Conservation (phyloP, 805 yeast species). For the Candida fluviatilis region DNA sequence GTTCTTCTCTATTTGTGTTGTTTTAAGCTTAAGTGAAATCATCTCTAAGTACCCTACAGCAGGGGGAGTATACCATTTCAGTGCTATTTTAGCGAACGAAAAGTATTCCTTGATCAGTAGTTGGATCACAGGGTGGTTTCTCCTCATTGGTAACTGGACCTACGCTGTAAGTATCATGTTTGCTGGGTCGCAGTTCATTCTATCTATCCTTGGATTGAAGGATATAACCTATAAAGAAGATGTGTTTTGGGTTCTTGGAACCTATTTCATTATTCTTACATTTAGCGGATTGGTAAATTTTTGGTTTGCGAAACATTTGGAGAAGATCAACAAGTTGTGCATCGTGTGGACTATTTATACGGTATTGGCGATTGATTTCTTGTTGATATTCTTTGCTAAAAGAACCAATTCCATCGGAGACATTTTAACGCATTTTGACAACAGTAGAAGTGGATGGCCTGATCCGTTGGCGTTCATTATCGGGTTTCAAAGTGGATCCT, state of each 20-base stretch:
- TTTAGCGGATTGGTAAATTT: conserved; percentile 62
- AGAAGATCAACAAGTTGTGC: conserved; percentile 60
- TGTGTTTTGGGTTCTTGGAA: conserved; percentile 49
- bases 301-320: conserved; percentile 55
- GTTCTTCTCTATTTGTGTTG: conserved; percentile 58
- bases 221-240: conserved; percentile 57
- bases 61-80: conserved; percentile 72
- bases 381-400: conserved; percentile 54
- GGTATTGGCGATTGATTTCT: conserved; percentile 60
- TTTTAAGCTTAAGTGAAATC: conserved; percentile 72
- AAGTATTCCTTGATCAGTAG: conserved; percentile 54
- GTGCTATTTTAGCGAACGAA: conserved; percentile 63
- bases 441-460: conserved; percentile 74
- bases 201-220: conserved; percentile 61
- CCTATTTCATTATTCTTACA: conserved; percentile 53
- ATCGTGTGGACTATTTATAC: conserved; percentile 76
- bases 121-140: conserved; percentile 78
- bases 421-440: conserved; percentile 65
- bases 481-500: conserved; percentile 74
- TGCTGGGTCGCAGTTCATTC: conserved; percentile 71
- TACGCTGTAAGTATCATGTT: conserved; percentile 70
- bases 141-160: conserved; percentile 73
- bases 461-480: conserved; percentile 65
- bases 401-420: conserved; percentile 55
- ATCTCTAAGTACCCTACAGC: conserved; percentile 74